phyloP scores from a whole-genome alignment of 768 basidiomycete species.

The Tricholoma bakamatsutake region DNA sequence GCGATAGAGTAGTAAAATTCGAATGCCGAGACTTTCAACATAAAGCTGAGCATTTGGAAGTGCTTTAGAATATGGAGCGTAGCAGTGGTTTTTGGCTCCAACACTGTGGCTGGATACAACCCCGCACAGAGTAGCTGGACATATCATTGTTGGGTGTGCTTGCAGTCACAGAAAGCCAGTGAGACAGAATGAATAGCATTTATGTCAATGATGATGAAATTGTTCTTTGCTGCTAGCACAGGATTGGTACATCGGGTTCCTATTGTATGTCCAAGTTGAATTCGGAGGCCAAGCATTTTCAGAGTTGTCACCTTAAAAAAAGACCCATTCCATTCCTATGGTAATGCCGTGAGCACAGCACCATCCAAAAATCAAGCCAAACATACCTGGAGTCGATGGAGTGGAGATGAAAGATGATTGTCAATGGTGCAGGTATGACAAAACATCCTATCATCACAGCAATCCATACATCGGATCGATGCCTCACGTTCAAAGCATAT shows the following conservation, averaged over 20 bases:
- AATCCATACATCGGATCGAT: not conserved
- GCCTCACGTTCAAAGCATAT: not conserved
- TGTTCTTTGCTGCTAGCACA: not conserved
- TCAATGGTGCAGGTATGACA: constrained; percentile 1
- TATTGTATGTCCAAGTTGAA: not conserved
- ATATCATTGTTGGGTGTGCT: not conserved
- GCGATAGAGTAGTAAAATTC: no score
- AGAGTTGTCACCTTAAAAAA: not conserved
- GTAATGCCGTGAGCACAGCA: no score
- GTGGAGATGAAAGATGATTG: not conserved
- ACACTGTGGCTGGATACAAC: constrained; percentile 8
- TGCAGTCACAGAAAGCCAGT: not conserved
- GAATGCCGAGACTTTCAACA: constrained; percentile 9
- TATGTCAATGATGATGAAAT: not conserved
- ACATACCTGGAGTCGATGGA: constrained; percentile 1
- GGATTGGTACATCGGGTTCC: not conserved
- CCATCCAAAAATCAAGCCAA: no score
- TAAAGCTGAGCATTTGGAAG: constrained; percentile 1
- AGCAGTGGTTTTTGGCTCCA: constrained; percentile 7
- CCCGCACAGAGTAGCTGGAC: constrained; percentile 8
- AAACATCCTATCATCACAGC: not conserved
- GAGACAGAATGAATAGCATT: not conserved
- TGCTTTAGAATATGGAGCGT: constrained; percentile 6
- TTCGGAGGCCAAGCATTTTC: not conserved
- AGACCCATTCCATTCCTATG: not conserved